Base-by-base conservation (phyloP, 2,329 filamentous ascomycete species). In the Diaporthe velutina region DNA sequence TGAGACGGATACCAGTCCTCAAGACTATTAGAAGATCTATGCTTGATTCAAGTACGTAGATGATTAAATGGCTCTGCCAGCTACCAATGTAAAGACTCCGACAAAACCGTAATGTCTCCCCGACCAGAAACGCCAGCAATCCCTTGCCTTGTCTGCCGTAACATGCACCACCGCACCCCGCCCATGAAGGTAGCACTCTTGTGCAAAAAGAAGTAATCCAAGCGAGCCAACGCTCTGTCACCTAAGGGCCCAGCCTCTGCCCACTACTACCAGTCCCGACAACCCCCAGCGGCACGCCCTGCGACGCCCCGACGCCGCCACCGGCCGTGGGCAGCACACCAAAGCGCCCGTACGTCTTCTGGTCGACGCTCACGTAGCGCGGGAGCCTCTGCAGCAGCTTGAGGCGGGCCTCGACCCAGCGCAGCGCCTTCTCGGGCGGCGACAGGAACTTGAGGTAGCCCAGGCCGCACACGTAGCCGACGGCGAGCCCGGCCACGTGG, bases 331-430 rank as follows among this genome's bases (percentile, higher is more conserved):
- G 96, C 73, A 98, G 86, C 19, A 98, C 94, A 2, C 96, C 96
- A 80, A 98, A 98, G 71, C 96, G 90, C 10, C 96, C 96, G 80
- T 96, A 98, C 8, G 95, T 98, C 88, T 98, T 98, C 84, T 98
- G 96, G 81, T 98, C 96, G 22, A 98, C 93, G 73, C 94, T 97
- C 64, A 98, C 93, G 80, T 98, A 98, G 84, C 98, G 95, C 58
- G 96, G 96, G 35, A 98, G 85, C 75, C 95, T 89, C 28, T 92
- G 94, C 30, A 98, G 88, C 13, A 98, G 88, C 80, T 98, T 97
- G 75, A 98, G 86, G 82, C 96, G 97, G 25, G 90, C 91, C 85
- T 99, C 97, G 73, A 98, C 89, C 92, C 94, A 98, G 77, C 95
- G 90, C 73, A 98, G 87, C 38, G 93, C 90, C 89, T 93, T 94